Evolutionary conservation across 2,329 filamentous ascomycete genomes (phyloP).

Genomic region (Hymenoscyphus fraxineus): DNA sequence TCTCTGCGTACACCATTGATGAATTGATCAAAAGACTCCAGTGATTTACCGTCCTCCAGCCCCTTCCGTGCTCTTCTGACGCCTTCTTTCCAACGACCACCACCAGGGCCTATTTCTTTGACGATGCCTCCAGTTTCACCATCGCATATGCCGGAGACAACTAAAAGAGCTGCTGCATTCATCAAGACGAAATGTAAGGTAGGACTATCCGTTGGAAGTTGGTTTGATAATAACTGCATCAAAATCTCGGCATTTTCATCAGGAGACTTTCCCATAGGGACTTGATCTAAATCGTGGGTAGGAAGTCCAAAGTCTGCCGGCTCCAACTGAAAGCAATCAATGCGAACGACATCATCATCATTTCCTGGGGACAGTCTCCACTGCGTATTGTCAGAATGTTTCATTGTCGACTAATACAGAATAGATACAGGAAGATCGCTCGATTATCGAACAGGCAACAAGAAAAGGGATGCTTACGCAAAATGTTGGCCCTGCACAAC

Average conservation of each 20-base stretch:
- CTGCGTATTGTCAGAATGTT: not conserved
- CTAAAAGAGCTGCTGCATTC: constrained; percentile 86
- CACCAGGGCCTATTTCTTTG: constrained; percentile 76
- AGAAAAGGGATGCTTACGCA: constrained; percentile 76
- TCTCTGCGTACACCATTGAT: constrained; percentile 45
- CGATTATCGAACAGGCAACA: constrained; percentile 23
- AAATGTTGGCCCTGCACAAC: constrained; percentile 80
- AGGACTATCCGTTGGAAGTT: constrained; percentile 72
- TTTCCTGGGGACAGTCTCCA: not conserved
- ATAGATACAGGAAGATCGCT: constrained; percentile 34
- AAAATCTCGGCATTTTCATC: constrained; percentile 84
- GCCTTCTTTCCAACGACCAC: constrained; percentile 91
- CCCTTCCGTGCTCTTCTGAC: constrained; percentile 86
- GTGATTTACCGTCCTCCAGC: constrained; percentile 77
- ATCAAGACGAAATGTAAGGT: constrained; percentile 92
- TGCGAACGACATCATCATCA: constrained; percentile 42
- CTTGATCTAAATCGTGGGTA: constrained; percentile 68
- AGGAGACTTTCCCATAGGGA: constrained; percentile 81
- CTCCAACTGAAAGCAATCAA: constrained; percentile 73
- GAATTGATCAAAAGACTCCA: constrained; percentile 77
- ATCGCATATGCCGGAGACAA: constrained; percentile 82
- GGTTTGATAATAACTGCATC: constrained; percentile 68
- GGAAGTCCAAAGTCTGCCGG: constrained; percentile 85
- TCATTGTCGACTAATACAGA: constrained; percentile 14
- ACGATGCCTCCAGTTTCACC: constrained; percentile 80